Conservation (phyloP, 2,329 filamentous ascomycete genomes). For the Clonostachys chloroleuca region DNA sequence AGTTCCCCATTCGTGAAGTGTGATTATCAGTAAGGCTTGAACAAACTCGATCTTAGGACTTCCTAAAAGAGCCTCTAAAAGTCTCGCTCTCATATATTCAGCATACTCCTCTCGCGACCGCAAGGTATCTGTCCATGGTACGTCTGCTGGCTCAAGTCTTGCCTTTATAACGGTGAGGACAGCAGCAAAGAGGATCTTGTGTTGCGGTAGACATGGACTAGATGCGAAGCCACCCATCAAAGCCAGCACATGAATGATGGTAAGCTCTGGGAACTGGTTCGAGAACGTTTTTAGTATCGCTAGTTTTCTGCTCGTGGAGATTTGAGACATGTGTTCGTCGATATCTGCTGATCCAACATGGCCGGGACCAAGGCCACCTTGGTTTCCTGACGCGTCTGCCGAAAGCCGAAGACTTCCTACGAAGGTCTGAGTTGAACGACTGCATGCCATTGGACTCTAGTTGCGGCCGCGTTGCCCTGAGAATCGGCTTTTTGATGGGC, state of each 20-base stretch:
- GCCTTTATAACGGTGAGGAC: slow-evolving; percentile 20
- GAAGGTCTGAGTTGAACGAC: too few relatives aligned
- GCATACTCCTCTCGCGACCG: slow-evolving; percentile 24
- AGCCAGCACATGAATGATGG: slow-evolving; percentile 22
- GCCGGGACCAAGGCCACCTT: too few relatives aligned
- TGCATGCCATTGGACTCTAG: too few relatives aligned
- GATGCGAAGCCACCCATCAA: slow-evolving; percentile 16
- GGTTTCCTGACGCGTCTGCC: too few relatives aligned
- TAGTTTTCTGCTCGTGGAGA: slow-evolving; percentile 16
- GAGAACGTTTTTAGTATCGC: slow-evolving; percentile 24
- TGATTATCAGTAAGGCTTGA: slow-evolving; percentile 29
- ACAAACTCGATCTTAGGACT: slow-evolving; percentile 24
- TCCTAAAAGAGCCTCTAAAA: slow-evolving; percentile 15
- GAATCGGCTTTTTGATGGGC: too few relatives aligned
- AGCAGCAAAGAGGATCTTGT: slow-evolving; percentile 19
- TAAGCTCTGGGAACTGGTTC: slow-evolving; percentile 23
- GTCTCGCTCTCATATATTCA: slow-evolving; percentile 15
- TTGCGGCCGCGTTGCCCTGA: too few relatives aligned
- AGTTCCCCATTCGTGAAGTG: slow-evolving; percentile 34
- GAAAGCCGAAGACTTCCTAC: too few relatives aligned
- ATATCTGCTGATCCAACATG: background rate
- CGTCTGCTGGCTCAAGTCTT: slow-evolving; percentile 21
- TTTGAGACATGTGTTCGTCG: slow-evolving; percentile 11
- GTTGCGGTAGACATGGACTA: slow-evolving; percentile 9
- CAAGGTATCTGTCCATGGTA: slow-evolving; percentile 16